A percentile compares a stretch with the other conserved stretches of the same genome.
phyloP scores from a whole-genome alignment of 129 eudicot genomes.

The Tanacetum coccineum region DNA sequence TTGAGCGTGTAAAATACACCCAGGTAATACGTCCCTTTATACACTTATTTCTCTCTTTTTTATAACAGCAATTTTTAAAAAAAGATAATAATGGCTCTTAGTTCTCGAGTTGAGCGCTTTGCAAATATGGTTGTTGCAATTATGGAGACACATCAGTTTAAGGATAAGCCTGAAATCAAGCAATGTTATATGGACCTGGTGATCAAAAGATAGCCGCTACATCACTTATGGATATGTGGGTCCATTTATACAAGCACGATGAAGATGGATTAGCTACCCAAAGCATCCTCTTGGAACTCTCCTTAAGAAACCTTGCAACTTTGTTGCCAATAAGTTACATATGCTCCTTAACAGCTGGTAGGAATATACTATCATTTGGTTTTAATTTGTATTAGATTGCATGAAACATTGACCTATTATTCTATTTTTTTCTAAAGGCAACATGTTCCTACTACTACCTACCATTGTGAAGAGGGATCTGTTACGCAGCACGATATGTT shows the following conservation, averaged over 20 bases:
- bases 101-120: too few relatives aligned
- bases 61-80: too few relatives aligned
- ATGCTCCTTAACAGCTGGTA: too few relatives aligned
- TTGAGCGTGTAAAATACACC: too few relatives aligned
- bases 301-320: constrained; percentile 1
- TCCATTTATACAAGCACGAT: constrained; percentile 30
- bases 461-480: constrained; percentile 30
- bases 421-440: neutral
- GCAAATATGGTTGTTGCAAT: too few relatives aligned
- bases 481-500: constrained; percentile 36
- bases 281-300: too few relatives aligned
- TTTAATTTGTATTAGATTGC: constrained; percentile 1
- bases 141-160: too few relatives aligned
- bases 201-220: constrained; percentile 36
- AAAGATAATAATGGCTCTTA: too few relatives aligned
- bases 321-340: too few relatives aligned
- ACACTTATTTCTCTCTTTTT: too few relatives aligned
- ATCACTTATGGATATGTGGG: constrained; percentile 45
- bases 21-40: too few relatives aligned
- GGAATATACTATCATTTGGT: neutral
- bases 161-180: constrained; percentile 20
- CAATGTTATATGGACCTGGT: constrained; percentile 32
- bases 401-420: constrained; percentile 26
- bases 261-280: constrained; percentile 21
- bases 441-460: neutral